phyloP scores from a whole-genome alignment of 805 yeast genomes.

The Starmerella gropengiesseri region DNA sequence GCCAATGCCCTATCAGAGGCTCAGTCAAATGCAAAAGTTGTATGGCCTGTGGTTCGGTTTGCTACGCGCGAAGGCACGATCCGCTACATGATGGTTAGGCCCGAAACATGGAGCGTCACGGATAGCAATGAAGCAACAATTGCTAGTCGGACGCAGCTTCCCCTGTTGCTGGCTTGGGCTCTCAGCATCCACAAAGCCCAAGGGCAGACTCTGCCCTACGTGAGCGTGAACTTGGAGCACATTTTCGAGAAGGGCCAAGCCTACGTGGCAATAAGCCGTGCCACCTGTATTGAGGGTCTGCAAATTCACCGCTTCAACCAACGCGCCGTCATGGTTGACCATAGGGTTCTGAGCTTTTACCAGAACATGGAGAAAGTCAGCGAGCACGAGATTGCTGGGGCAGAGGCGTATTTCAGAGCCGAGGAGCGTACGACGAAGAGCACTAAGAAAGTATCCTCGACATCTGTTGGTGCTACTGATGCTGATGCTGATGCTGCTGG shows the following conservation, averaged over 20 bases:
- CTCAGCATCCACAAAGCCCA: conserved; percentile 91
- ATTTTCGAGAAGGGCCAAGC: conserved; percentile 92
- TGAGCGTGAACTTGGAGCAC: conserved; percentile 61
- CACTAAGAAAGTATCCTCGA: background rate
- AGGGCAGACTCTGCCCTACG: conserved; percentile 75
- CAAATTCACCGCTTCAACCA: conserved; percentile 68
- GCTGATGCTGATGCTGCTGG: background rate
- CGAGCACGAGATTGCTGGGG: conserved; percentile 12
- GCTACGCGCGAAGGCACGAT: conserved; percentile 57
- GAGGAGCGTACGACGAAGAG: background rate
- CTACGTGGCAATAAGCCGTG: conserved; percentile 89
- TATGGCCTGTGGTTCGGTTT: conserved; percentile 70
- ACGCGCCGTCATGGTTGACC: conserved; percentile 55
- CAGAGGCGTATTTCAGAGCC: conserved; percentile 6
- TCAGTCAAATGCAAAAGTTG: conserved; percentile 6
- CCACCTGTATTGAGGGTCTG: conserved; percentile 68
- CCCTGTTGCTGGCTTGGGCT: conserved; percentile 92
- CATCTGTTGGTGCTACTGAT: background rate
- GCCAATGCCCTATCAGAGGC: conserved; percentile 12
- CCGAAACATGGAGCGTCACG: conserved; percentile 71
- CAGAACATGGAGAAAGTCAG: conserved; percentile 8
- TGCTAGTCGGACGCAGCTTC: conserved; percentile 70
- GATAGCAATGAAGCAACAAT: conserved; percentile 59
- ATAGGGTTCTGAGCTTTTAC: conserved; percentile 63
- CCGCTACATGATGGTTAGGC: conserved; percentile 65